Evolutionary conservation across 164 flowering plant genomes (phyloP).

Genomic region (Akebia trifoliata): DNA sequence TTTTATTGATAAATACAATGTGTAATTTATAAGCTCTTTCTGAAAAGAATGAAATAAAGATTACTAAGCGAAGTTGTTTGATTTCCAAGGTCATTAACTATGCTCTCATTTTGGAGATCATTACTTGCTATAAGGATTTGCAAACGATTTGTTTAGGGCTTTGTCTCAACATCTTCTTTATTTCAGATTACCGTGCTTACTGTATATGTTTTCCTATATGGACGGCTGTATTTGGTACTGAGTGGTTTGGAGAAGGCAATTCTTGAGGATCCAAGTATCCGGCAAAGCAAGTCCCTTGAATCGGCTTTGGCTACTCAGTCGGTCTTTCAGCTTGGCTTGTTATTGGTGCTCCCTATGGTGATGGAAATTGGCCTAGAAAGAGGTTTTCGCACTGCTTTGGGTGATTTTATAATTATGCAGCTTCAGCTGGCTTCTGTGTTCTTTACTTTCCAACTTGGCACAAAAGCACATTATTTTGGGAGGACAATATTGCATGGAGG

Average conservation of each 20-base stretch:
- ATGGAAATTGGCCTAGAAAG: slow-evolving; percentile 96
- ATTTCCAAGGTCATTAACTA: background rate
- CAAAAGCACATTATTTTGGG: slow-evolving; percentile 91
- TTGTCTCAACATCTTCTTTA: slow-evolving; percentile 7
- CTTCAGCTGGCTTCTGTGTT: slow-evolving; percentile 95
- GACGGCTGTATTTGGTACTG: slow-evolving; percentile 84
- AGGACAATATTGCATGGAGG: slow-evolving; percentile 98
- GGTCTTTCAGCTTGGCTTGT: slow-evolving; percentile 78
- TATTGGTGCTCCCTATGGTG: slow-evolving; percentile 89
- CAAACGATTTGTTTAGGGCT: background rate
- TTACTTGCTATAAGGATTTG: background rate
- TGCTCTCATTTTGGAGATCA: background rate
- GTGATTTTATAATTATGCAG: slow-evolving; percentile 89
- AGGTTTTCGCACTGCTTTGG: slow-evolving; percentile 89
- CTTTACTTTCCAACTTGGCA: slow-evolving; percentile 96
- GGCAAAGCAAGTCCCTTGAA: slow-evolving; percentile 67
- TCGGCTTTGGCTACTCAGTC: slow-evolving; percentile 81
- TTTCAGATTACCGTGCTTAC: slow-evolving; percentile 88
- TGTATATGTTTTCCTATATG: slow-evolving; percentile 84
- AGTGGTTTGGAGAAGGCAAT: slow-evolving; percentile 85
- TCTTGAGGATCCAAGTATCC: slow-evolving; percentile 45
- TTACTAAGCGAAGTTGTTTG: too few species aligned
- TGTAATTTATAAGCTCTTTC: too few species aligned
- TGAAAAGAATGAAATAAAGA: too few species aligned
- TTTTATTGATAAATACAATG: too few species aligned